Evolutionary conservation across 2,329 filamentous ascomycete genomes (phyloP).

Genomic region (Orbilia brochopaga): DNA sequence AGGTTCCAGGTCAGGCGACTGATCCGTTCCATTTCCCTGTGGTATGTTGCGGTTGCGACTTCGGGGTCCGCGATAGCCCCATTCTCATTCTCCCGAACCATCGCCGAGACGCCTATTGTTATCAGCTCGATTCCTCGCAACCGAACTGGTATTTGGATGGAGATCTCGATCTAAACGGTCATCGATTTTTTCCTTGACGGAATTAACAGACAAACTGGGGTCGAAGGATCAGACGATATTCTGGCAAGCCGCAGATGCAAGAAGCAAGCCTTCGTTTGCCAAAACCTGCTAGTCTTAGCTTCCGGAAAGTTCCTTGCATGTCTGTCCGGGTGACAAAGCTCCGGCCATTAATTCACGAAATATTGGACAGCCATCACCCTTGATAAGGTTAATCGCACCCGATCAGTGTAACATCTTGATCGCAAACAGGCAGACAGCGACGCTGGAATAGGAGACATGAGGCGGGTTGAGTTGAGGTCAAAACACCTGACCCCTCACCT

Average conservation of each 20-base stretch:
- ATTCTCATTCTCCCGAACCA: conserved; percentile 24
- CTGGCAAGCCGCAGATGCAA: conserved; percentile 7
- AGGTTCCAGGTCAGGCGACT: conserved; percentile 41
- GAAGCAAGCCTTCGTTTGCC: conserved; percentile 39
- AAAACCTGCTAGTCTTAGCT: conserved; percentile 36
- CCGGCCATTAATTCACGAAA: conserved; percentile 4
- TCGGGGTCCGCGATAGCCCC: conserved; percentile 37
- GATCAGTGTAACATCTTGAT: conserved; percentile 20
- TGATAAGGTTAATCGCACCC: conserved; percentile 47
- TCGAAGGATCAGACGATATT: neutral
- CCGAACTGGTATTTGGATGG: conserved; percentile 1
- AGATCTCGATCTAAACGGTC: conserved; percentile 18
- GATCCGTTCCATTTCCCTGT: conserved; percentile 29
- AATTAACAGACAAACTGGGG: neutral
- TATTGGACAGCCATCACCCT: conserved; percentile 11
- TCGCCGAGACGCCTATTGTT: neutral
- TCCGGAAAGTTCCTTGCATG: conserved; percentile 27
- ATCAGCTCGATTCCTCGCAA: neutral
- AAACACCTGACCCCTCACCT: conserved; percentile 43
- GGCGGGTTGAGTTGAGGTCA: conserved; percentile 25
- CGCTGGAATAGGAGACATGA: conserved; percentile 21
- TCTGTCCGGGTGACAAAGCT: conserved; percentile 22
- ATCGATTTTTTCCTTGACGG: conserved; percentile 25
- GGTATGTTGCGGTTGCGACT: conserved; percentile 34
- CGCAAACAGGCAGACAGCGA: conserved; percentile 29